Base-by-base conservation (phyloP, 2,329 filamentous ascomycete genomes). In the Pyrenophora tritici-repentis region DNA sequence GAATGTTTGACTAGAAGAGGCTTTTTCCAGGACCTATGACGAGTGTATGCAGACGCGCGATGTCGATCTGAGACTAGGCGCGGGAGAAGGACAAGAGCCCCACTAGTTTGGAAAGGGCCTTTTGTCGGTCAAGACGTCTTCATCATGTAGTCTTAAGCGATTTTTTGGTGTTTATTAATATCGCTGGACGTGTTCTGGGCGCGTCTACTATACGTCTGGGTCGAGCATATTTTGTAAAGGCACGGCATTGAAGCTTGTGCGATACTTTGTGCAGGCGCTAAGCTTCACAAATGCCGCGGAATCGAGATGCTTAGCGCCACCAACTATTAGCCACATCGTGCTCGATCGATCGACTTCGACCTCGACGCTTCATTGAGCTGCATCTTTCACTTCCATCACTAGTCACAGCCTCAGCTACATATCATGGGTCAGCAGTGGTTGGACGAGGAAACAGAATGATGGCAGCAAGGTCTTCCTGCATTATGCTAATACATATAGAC, bases 41-140 rank as follows among this genome's bases (percentile, higher is more conserved):
- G 53, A 57, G 49, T 58, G 42, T 43, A 39, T 55, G 58, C 58
- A 57, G 50, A 42, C 40, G 43, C 47, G 48, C 53, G 41, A 53
- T 50, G 46, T 52, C 49, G 31, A 42, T 55, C 42, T 41, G 37
- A 48, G 56, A 48, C 43, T 59, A 59, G 55, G 33, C 20, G 46
- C 45, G 22, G 41, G 35, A 12, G 9, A 5, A 12, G 9, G 26
- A 29, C 2, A 24, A 14, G 17, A 26, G 41, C 47, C 49, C 55
- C 55, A 53, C 55, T 32, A 35, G 42, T 55, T 51, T 39, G 42
- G n/a, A 1, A 22, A 31, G 26, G 26, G 40, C 41, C 47, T 22
- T 24, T 37, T 44, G 34, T 31, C 14, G 10, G 38, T 16, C 10
- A 39, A 24, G 8, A 10, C 26, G 34, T 20, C 20, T 42, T 35